A percentile compares a stretch with the other conserved stretches of the same genome.
Evolutionary conservation across 371 early-diverging fungal species (phyloP).

Genomic region (Mucor mucedo): DNA sequence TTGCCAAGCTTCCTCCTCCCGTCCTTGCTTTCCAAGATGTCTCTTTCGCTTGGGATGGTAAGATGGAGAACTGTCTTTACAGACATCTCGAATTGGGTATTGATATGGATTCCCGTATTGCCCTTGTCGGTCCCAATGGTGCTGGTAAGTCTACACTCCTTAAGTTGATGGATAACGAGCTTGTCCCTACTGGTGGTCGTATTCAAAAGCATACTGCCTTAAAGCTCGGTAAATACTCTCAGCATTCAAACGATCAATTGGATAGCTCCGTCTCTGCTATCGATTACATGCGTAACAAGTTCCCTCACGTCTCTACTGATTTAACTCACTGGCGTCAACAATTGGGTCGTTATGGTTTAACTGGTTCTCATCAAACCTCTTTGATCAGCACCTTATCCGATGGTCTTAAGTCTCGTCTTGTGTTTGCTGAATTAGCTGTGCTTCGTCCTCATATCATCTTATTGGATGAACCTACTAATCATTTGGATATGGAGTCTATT

Average conservation of each 20-base stretch:
- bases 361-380: slow-evolving; percentile 91
- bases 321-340: slow-evolving; percentile 84
- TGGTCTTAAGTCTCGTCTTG: slow-evolving; percentile 94
- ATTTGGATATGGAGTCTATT: slow-evolving; percentile 94
- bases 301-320: slow-evolving; percentile 61
- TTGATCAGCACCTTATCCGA: slow-evolving; percentile 90
- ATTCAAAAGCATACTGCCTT: slow-evolving; percentile 89
- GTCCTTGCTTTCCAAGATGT: slow-evolving; percentile 94
- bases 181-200: slow-evolving; percentile 85
- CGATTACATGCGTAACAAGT: slow-evolving; percentile 90
- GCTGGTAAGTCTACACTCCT: slow-evolving; percentile 94
- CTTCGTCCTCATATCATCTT: slow-evolving; percentile 92
- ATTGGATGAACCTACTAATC: slow-evolving; percentile 98
- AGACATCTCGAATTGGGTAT: slow-evolving; percentile 88
- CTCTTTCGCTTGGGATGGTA: slow-evolving; percentile 87
- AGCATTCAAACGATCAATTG: slow-evolving; percentile 96
- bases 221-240: slow-evolving; percentile 97
- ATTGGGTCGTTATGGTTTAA: slow-evolving; percentile 94
- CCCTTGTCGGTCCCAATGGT: slow-evolving; percentile 92
- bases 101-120: slow-evolving; percentile 96
- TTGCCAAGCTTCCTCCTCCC: slow-evolving; percentile 95
- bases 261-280: slow-evolving; percentile 87
- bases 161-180: slow-evolving; percentile 89
- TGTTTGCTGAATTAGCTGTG: slow-evolving; percentile 94
- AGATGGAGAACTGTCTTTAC: slow-evolving; percentile 84